Evolutionary conservation across 2,329 filamentous ascomycete species (phyloP), one percentile per base, ranked within the genome.

Genomic region (Cladophialophora yegresii): DNA sequence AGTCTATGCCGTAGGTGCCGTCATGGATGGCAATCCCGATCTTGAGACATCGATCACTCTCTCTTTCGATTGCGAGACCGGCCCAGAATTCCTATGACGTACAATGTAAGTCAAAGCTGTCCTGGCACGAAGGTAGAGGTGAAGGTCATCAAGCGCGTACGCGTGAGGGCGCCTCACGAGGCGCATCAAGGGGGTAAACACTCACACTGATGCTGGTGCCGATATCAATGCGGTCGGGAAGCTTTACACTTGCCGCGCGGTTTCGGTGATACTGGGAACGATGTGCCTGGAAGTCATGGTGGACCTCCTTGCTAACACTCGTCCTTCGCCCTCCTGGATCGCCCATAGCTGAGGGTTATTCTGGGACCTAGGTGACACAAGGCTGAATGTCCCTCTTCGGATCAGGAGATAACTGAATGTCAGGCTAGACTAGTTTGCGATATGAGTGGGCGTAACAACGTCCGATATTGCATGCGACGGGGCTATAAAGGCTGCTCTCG

Each of bases 1-100:
- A 71, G 61, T 71, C 70, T 40, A 71, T 61, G 55, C 64, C 65
- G 58, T 71, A 71, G 28, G 67, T 71, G 5, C 69, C 69, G 59
- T 71, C 70, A 43, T 71, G 69, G 26, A 70, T 63, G 13, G 67
- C 65, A 30, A 70, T 63, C 10, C 69, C 70, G 22, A 71, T 49
- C 23, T 67, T 63, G 47, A 71, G 30, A 13, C 56, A 32, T 26
- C 55, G 56, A 16, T 65, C 56, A 26, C 23, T 49, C 43, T 69
- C 68, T 62, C 66, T 60, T 59, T 66, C 59, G 23, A 69, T 65
- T 28, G 69, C 69, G 9, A 70, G 59, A 30, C 69, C 69, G 10
- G 65, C 65, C 65, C 65, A 70, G 47, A 69, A 58, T 65, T 70
- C 69, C 69, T 70, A 55, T 22, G 22, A 13, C 20, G 22, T 22